Conservation (phyloP, 371 early-diverging fungal species). For the Rhizopus stolonifer region DNA sequence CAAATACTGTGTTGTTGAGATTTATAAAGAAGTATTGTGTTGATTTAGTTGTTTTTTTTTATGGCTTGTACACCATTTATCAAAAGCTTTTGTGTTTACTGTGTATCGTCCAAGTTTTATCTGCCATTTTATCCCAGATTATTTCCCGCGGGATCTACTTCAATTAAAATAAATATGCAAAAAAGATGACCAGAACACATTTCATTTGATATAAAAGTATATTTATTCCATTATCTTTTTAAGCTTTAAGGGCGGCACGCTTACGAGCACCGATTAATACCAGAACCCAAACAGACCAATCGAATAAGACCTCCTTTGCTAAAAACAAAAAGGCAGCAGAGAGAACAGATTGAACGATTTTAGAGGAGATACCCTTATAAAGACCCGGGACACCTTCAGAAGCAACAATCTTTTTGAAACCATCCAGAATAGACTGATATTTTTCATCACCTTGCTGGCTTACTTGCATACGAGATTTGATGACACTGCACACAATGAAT, state of each 20-base stretch:
- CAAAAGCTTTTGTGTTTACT: no score
- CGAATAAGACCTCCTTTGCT: conserved; percentile 81
- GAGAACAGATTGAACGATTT: conserved; percentile 88
- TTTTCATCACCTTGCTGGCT: conserved; percentile 75
- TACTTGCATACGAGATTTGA: conserved; percentile 97
- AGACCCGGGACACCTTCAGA: conserved; percentile 80
- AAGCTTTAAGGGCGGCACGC: conserved; percentile 20
- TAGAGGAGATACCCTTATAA: conserved; percentile 91
- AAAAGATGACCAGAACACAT: no score
- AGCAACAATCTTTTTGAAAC: conserved; percentile 86
- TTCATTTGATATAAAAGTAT: no score
- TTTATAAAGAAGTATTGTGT: no score
- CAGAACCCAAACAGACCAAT: conserved; percentile 68
- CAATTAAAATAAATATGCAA: no score
- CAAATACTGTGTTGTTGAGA: no score
- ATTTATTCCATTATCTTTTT: no score
- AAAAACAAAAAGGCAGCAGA: conserved; percentile 92
- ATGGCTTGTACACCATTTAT: no score
- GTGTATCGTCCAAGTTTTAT: no score
- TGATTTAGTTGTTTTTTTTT: no score
- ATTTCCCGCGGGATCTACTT: no score
- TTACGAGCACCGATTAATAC: conserved; percentile 53
- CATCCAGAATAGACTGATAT: conserved; percentile 83
- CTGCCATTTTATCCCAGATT: no score
- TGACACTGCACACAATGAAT: conserved; percentile 64